Evolutionary conservation across 805 yeast species (phyloP).

Genomic region (Kregervanrija delftensis): DNA sequence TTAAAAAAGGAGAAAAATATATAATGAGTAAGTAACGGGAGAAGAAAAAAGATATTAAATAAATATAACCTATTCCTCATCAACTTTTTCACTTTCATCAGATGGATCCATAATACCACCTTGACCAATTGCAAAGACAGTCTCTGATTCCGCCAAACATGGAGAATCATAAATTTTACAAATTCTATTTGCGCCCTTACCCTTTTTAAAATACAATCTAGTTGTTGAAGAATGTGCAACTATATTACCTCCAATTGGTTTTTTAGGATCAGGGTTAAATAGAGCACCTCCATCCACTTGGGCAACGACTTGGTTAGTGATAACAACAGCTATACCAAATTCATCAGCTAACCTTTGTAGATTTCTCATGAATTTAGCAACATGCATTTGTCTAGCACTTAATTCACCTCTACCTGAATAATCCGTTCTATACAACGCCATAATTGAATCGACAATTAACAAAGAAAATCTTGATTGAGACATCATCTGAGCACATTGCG

Average conservation of each 20-base stretch:
- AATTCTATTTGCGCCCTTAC: constrained; percentile 84
- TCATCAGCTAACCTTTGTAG: constrained; percentile 94
- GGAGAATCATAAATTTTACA: constrained; percentile 96
- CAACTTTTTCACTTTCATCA: constrained; percentile 30
- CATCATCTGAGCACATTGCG: constrained; percentile 94
- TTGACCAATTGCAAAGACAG: constrained; percentile 91
- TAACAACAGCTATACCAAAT: constrained; percentile 94
- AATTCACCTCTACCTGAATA: constrained; percentile 93
- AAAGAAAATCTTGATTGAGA: constrained; percentile 85
- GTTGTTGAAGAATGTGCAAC: constrained; percentile 97
- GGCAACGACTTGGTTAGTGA: constrained; percentile 95
- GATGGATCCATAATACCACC: constrained; percentile 97
- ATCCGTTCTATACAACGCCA: constrained; percentile 95
- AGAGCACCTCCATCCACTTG: constrained; percentile 88
- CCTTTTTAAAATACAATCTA: constrained; percentile 82
- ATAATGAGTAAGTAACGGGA: neutral
- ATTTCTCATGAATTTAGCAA: constrained; percentile 87
- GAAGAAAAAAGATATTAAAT: neutral
- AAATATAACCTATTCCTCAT: constrained; percentile 43
- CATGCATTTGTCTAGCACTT: constrained; percentile 89
- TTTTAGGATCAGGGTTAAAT: constrained; percentile 94
- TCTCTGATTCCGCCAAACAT: constrained; percentile 91
- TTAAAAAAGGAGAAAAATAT: neutral
- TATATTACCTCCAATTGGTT: constrained; percentile 97
- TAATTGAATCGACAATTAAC: constrained; percentile 91